Conservation (phyloP, 768 basidiomycete species). For the Leccinum pellstonianum region DNA sequence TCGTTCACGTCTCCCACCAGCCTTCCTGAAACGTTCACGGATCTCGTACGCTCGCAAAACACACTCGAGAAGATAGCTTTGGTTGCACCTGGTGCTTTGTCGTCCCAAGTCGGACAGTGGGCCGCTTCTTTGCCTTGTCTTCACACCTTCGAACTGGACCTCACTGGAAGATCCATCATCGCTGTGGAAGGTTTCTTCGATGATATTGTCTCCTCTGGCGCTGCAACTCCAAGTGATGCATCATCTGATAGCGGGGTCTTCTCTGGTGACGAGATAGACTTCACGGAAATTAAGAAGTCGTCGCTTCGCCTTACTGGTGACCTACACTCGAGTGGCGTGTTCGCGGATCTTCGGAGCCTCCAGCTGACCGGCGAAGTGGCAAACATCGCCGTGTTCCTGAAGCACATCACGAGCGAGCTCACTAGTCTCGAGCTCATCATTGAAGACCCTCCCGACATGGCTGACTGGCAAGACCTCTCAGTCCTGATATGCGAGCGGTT, state of each 20-base stretch:
- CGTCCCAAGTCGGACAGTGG: conserved; percentile 73
- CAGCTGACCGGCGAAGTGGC: conserved; percentile 69
- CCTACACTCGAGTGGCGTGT: conserved; percentile 53
- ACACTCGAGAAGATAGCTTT: conserved; percentile 60
- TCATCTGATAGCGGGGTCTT: conserved; percentile 78
- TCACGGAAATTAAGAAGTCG: conserved; percentile 71
- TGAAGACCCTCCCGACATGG: conserved; percentile 73
- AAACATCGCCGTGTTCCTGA: conserved; percentile 70
- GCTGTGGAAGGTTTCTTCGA: conserved; percentile 83
- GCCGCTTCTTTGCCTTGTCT: conserved; percentile 60
- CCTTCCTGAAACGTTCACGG: conserved; percentile 70
- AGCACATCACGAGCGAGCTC: conserved; percentile 63
- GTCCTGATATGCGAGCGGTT: conserved; percentile 62
- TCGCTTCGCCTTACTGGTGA: conserved; percentile 63
- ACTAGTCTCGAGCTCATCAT: conserved; percentile 71
- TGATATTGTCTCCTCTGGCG: conserved; percentile 65
- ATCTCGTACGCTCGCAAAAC: conserved; percentile 58
- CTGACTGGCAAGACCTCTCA: conserved; percentile 75
- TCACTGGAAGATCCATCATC: conserved; percentile 62
- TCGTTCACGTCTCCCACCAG: conserved; percentile 68
- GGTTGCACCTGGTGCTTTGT: conserved; percentile 72
- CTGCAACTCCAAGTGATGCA: conserved; percentile 65
- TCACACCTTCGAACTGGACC: conserved; percentile 65
- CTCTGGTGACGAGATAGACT: conserved; percentile 75
- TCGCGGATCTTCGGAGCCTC: conserved; percentile 55